Evolutionary conservation across 148 eudicot species (phyloP), one percentile per base, ranked within the genome.

Genomic region (Chenopodium album): DNA sequence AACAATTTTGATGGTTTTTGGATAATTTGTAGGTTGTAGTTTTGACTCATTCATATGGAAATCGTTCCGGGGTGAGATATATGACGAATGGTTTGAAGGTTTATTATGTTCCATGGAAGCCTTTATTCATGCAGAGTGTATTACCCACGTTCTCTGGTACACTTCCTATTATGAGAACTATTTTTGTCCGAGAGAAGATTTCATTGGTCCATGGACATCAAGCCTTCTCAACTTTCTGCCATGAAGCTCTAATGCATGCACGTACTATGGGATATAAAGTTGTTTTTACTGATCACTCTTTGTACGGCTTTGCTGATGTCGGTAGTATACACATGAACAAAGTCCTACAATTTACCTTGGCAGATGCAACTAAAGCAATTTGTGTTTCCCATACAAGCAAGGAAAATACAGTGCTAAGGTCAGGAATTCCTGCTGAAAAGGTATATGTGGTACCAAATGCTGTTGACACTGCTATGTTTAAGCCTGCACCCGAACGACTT

Each of bases 301-400:
- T 96, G 50, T 96, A 96, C 78, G 99, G 99, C 68, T 96, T 96
- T 92, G 89, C 97, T 72, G 99, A 96, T 88, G 90, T 90, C 67
- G 99, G 98, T 68, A 94, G 98, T 81, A 90, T 96, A 72, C 99
- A 96, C 84, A 96, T 96, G 99, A 96, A 96, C 88, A 96, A 96
- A 86, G 98, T 96, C 3, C 84, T 96, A 81, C 99, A 96, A 67
- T 96, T 96, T 79, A 92, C 97, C 78, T 88, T 95, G 69, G 97
- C 99, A 26, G 99, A 94, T 90, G 94, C 93, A 75, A 94, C 87
- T 63, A 90, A 92, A 84, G 98, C 95, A 31, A 96, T 94, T 62
- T 95, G 99, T 92, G 99, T 96, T 78, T 96, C 99, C 69, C 99
- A 96, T 91, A 96, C 98, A 31, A 95, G 99, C 82, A 96, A 96